Base-by-base conservation (phyloP, 73 alveolate genomes). In the Paramecium biaurelia region DNA sequence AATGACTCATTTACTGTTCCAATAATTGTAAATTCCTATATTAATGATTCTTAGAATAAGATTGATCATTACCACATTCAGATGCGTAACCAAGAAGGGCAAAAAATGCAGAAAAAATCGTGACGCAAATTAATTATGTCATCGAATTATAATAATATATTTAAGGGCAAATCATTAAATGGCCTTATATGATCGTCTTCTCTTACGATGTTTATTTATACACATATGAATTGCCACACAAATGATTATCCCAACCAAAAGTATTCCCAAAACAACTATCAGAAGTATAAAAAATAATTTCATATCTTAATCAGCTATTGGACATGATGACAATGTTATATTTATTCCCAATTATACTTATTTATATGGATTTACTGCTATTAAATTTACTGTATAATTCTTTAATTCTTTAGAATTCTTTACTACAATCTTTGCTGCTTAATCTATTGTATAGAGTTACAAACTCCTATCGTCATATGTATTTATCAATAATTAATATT, bases 51-150 rank as follows among this genome's bases (percentile, higher is more conserved):
- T 63, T 12, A 63, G 7, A 8, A 63, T 30, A 63, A 7, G 2
- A 63, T 26, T 26, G 10, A 32, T 23, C 68, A 15, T 18, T 63
- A 63, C 84, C 84, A 24, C 84, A 63, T 30, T 63, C 84, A 9
- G 84, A 26, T 26, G 84, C 84, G 26, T 63, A 2, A 3, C 49
- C 45, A 30, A 30, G 84, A 23, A 32, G 28, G 8, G 26, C 84
- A 63, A 63, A 63, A n/a, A 26, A 12, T 3, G 45, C 84, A 4
- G 45, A 30, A 26, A 63, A 26, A 2, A 63, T 63, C 41, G 28
- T 30, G 49, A 63, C 84, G 45, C 41, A 63, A 26, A 63, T 63
- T 15, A 63, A 63, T 63, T 63, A 63, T 63, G 84, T 63, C 84
- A 63, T 63, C 84, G 24, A 63, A 63, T 30, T 63, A 30, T 30